Base-by-base conservation (phyloP, 768 basidiomycete genomes). In the Podaxis sp. region DNA sequence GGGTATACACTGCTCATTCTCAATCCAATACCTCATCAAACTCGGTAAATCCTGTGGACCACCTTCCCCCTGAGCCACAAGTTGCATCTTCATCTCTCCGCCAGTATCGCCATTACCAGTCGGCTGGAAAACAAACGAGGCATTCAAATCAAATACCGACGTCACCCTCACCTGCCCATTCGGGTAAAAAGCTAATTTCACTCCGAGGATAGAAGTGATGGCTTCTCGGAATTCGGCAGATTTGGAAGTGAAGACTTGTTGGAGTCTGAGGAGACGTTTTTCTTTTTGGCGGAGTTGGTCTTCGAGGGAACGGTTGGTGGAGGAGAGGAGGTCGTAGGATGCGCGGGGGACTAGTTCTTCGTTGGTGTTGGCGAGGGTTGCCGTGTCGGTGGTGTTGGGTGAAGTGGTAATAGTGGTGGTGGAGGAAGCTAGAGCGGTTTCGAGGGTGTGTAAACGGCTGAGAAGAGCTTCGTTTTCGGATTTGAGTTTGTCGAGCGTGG, bases 161-260 rank as follows among this genome's bases (percentile, higher is more conserved):
- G 94, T 95, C 62, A 97, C 86, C 21, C 91, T 83, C 52, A 98
- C 89, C 65, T 93, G 87, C 0, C 95, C 95, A 54, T 93, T 93
- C 14, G 90, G 91, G 68, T 91, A 91, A 70, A 98, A 97, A 1
- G 89, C 88, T 53, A 98, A 83, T 67, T 96, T 93, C 69, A 94
- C 87, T 5, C 95, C 96, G 0, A 98, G 82, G 52, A 98, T 89
- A 0, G 90, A 87, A 3, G 89, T 87, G 61, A 98, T 90, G 5
- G 94, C 88, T 69, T 95, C 92, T 40, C 91, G 85, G 77, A 98
- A 96, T 68, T 98, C 95, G 61, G 89, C 84, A 7, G 88, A 87
- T 71, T 97, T 98, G 36, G 86, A 84, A 0, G 81, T 76, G 73
- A 93, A 97, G 4, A 95, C 85, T 84, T 95, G 86, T 67, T 95